phyloP scores from a whole-genome alignment of 2,329 filamentous ascomycete genomes.

The Juglanconis sp. region DNA sequence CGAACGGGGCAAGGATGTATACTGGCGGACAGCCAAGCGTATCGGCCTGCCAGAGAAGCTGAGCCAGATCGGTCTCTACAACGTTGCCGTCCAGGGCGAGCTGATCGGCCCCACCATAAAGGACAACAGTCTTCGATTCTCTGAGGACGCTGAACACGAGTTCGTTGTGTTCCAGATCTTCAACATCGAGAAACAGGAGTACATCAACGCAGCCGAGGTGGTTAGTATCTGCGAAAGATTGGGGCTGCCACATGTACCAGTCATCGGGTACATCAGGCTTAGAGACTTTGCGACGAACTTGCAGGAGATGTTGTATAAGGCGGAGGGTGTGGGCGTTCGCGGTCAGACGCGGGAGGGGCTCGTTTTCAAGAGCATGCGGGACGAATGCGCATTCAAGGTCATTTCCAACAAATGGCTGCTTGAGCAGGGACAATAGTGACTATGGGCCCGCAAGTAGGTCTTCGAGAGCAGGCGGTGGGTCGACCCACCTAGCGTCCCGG shows the following conservation, averaged over 20 bases:
- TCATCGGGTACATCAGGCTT: slow-evolving; percentile 16
- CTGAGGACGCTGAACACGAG: slow-evolving; percentile 20
- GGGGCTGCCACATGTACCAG: slow-evolving; percentile 22
- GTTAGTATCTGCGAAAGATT: slow-evolving; percentile 16
- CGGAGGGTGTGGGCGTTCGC: slow-evolving; percentile 24
- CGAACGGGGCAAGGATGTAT: slow-evolving; percentile 17
- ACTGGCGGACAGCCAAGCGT: slow-evolving; percentile 24
- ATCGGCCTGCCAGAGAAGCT: slow-evolving; percentile 24
- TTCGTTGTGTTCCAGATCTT: slow-evolving; percentile 27
- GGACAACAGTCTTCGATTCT: slow-evolving; percentile 27
- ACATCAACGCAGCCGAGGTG: slow-evolving; percentile 12
- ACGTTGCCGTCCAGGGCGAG: slow-evolving; percentile 29
- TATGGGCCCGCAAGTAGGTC: too few species aligned
- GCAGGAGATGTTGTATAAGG: slow-evolving; percentile 25
- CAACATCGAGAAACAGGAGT: slow-evolving; percentile 23
- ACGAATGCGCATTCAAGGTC: slow-evolving; percentile 25
- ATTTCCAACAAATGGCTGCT: slow-evolving; percentile 30
- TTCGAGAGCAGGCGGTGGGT: neutral
- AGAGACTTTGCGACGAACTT: slow-evolving; percentile 15
- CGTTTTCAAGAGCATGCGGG: slow-evolving; percentile 24
- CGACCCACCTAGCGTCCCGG: too few species aligned
- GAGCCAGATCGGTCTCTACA: slow-evolving; percentile 16
- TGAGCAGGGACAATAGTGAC: slow-evolving; percentile 23
- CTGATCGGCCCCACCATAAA: slow-evolving; percentile 25
- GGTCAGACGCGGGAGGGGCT: slow-evolving; percentile 28